A percentile compares a stretch with the other conserved stretches of the same genome.
These are phyloP conservation scores for Jaenimonas drosophilae DNA, from an alignment of 208 protist genomes.

Conservation along the genomic window DNA sequence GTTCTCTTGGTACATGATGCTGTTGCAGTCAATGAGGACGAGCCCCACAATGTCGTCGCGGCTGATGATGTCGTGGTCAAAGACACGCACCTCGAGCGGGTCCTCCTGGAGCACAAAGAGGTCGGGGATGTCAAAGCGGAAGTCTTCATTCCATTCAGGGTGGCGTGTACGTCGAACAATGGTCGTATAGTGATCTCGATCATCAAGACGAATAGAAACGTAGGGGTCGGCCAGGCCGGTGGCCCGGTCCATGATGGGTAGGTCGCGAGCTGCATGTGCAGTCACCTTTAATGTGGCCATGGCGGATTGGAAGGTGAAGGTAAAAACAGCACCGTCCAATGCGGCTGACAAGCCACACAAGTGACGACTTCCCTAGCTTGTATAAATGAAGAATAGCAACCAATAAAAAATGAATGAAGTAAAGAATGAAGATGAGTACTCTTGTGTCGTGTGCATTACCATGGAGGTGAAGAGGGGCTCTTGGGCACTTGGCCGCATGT, in stretches of 20 bases:
- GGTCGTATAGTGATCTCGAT: conserved; percentile 68
- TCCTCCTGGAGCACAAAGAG: conserved; percentile 91
- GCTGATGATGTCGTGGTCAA: conserved; percentile 94
- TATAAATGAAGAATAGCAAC: not conserved
- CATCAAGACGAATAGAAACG: conserved; percentile 67
- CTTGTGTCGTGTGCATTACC: not conserved
- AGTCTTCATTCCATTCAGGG: conserved; percentile 75
- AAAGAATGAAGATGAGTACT: conserved; percentile 3
- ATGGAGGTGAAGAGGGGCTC: not conserved
- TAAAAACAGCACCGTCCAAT: too few species aligned
- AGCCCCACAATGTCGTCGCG: conserved; percentile 92
- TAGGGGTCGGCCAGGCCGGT: conserved; percentile 86
- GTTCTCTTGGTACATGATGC: conserved; percentile 62
- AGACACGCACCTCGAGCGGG: conserved; percentile 90
- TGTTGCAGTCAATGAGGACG: conserved; percentile 90
- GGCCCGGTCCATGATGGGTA: conserved; percentile 88
- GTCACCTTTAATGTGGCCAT: conserved; percentile 89
- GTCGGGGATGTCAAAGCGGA: conserved; percentile 78
- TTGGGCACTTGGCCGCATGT: too few species aligned
- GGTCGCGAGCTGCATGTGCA: conserved; percentile 82
- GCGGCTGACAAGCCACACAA: too few species aligned
- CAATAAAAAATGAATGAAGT: conserved; percentile 1
- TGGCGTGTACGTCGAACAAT: conserved; percentile 67
- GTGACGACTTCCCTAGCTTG: not conserved
- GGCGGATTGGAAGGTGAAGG: not conserved